Conservation (phyloP, 2,329 filamentous ascomycete genomes). For the Dactylonectria macrodidyma region DNA sequence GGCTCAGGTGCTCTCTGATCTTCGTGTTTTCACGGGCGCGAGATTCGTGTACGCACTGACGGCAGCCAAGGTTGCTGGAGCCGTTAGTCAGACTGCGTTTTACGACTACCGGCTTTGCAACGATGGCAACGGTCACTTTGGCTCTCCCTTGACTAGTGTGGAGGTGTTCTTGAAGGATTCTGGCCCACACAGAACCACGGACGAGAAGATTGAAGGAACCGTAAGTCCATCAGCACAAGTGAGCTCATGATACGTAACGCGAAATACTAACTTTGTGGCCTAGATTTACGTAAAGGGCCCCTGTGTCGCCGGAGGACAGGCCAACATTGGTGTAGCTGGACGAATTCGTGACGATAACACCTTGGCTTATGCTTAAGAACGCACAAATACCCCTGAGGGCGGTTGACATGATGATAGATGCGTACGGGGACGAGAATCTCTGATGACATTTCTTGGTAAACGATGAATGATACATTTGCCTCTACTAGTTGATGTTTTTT, state of each 20-base stretch:
- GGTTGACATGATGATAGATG: slow-evolving; percentile 18
- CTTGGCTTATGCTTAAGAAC: slow-evolving; percentile 67
- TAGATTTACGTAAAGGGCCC: slow-evolving; percentile 82
- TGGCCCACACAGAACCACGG: slow-evolving; percentile 72
- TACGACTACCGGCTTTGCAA: slow-evolving; percentile 83
- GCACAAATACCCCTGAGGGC: not conserved
- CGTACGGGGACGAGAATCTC: slow-evolving; percentile 3
- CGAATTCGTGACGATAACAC: slow-evolving; percentile 82
- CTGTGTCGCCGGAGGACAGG: slow-evolving; percentile 78
- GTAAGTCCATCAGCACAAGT: slow-evolving; percentile 59
- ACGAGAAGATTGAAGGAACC: slow-evolving; percentile 74
- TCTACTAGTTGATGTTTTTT: not conserved
- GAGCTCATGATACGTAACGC: not conserved
- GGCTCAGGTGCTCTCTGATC: slow-evolving; percentile 80
- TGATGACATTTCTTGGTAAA: slow-evolving; percentile 12
- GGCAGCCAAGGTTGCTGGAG: slow-evolving; percentile 86
- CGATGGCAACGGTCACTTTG: slow-evolving; percentile 75
- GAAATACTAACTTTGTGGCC: slow-evolving; percentile 26
- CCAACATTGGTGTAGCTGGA: slow-evolving; percentile 74
- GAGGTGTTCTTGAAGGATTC: slow-evolving; percentile 83
- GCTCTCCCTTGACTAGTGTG: slow-evolving; percentile 82
- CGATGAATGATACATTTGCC: slow-evolving; percentile 12
- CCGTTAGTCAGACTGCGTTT: slow-evolving; percentile 87
- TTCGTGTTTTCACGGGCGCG: slow-evolving; percentile 85
- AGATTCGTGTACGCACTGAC: slow-evolving; percentile 90